Percentiles rank a stretch among this genome's conserved stretches.
Conservation (phyloP, 202 grass and related monocot species). For the Eragrostis tef region DNA sequence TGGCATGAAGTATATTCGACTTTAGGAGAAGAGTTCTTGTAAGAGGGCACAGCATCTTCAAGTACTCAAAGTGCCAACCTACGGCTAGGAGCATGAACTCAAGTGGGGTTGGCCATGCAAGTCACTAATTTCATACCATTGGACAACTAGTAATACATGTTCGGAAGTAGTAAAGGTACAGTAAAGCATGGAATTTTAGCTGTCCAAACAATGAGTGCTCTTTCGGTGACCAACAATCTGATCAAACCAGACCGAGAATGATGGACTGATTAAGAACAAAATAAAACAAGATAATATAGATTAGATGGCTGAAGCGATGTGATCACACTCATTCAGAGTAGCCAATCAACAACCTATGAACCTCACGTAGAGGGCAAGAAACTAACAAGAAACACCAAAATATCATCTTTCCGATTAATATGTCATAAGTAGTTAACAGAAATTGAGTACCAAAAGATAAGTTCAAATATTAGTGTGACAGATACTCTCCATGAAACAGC, state of each 20-base stretch:
- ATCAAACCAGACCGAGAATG: neutral
- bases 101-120: conserved; percentile 11
- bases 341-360: conserved; percentile 40
- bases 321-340: conserved; percentile 1
- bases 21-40: conserved; percentile 11
- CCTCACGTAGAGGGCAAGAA: conserved; percentile 52
- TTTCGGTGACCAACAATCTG: neutral
- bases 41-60: conserved; percentile 33
- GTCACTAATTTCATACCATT: conserved; percentile 5
- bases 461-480: too few species aligned
- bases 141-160: neutral
- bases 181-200: neutral
- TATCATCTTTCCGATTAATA: neutral
- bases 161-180: conserved; percentile 19
- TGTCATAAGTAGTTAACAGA: neutral
- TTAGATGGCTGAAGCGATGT: conserved; percentile 21
- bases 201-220: neutral
- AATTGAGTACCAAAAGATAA: neutral
- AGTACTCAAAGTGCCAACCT: conserved; percentile 31
- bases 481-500: too few species aligned
- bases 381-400: conserved; percentile 34
- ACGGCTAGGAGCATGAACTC: conserved; percentile 38
- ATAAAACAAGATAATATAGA: conserved; percentile 30
- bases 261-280: conserved; percentile 20
- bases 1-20: conserved; percentile 39